phyloP scores from a whole-genome alignment of 1,139 yeast genomes.

The Scheffersomyces cryptocercus region DNA sequence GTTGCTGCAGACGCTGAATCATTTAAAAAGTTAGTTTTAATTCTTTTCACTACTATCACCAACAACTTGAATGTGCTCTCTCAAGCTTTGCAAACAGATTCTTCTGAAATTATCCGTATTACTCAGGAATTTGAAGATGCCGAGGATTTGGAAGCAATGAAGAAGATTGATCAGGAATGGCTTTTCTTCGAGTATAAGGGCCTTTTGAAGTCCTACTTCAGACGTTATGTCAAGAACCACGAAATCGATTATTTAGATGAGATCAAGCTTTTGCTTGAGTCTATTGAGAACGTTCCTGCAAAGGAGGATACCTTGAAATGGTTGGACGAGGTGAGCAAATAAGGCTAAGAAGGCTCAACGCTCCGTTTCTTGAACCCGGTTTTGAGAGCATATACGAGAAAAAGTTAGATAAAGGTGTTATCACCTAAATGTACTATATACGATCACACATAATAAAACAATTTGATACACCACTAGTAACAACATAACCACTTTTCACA shows the following conservation, averaged over 20 bases:
- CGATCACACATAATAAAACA: neutral
- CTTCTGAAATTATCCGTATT: slow-evolving; percentile 23
- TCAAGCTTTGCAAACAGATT: slow-evolving; percentile 24
- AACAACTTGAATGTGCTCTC: slow-evolving; percentile 35
- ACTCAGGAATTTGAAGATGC: slow-evolving; percentile 27
- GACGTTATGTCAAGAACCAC: slow-evolving; percentile 28
- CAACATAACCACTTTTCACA: too few relatives aligned
- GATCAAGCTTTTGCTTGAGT: slow-evolving; percentile 19
- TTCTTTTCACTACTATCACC: slow-evolving; percentile 38
- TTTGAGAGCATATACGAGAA: too few relatives aligned
- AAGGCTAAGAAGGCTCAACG: slow-evolving; percentile 1
- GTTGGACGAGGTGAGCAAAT: slow-evolving; percentile 22
- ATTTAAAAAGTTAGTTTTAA: slow-evolving; percentile 28
- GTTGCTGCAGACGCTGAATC: neutral
- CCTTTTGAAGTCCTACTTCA: slow-evolving; percentile 40
- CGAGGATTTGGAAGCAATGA: slow-evolving; percentile 23
- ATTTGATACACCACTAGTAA: neutral
- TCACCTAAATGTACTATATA: neutral
- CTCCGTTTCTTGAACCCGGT: too few relatives aligned
- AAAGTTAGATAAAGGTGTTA: neutral
- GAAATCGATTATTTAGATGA: slow-evolving; percentile 22
- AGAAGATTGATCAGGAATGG: slow-evolving; percentile 41
- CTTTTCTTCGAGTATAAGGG: slow-evolving; percentile 46
- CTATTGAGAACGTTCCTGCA: slow-evolving; percentile 27
- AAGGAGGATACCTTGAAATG: slow-evolving; percentile 31